phyloP scores from a whole-genome alignment of 306 rosid genomes.

The Citrullus amarus region DNA sequence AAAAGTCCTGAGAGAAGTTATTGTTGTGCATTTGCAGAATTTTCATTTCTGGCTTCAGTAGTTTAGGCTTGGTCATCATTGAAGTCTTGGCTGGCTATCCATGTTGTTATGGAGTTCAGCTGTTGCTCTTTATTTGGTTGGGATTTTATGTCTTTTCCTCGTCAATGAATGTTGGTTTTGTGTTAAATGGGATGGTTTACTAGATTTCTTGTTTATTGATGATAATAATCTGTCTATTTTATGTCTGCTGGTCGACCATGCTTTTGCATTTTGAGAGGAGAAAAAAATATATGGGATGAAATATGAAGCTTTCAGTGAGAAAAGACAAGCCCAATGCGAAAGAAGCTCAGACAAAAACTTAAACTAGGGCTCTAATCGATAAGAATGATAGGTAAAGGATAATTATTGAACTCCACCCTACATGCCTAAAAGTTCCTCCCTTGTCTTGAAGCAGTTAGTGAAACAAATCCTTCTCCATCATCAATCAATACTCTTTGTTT shows the following conservation, averaged over 20 bases:
- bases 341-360: not conserved
- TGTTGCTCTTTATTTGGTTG: not conserved
- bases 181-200: not conserved
- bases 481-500: not conserved
- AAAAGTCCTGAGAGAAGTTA: conserved; percentile 14
- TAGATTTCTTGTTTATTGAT: not conserved
- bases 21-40: not conserved
- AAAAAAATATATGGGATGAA: not conserved
- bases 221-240: not conserved
- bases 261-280: not conserved
- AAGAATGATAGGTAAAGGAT: not conserved
- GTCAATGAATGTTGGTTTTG: not conserved
- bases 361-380: not conserved
- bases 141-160: not conserved
- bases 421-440: not conserved
- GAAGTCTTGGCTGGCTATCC: not conserved
- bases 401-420: not conserved
- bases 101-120: not conserved
- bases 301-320: not conserved
- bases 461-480: not conserved
- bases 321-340: not conserved
- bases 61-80: not conserved
- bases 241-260: not conserved
- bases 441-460: not conserved
- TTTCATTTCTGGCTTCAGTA: not conserved